phyloP scores from a whole-genome alignment of 352 stramenopile species.

The Phytophthora fragariae region DNA sequence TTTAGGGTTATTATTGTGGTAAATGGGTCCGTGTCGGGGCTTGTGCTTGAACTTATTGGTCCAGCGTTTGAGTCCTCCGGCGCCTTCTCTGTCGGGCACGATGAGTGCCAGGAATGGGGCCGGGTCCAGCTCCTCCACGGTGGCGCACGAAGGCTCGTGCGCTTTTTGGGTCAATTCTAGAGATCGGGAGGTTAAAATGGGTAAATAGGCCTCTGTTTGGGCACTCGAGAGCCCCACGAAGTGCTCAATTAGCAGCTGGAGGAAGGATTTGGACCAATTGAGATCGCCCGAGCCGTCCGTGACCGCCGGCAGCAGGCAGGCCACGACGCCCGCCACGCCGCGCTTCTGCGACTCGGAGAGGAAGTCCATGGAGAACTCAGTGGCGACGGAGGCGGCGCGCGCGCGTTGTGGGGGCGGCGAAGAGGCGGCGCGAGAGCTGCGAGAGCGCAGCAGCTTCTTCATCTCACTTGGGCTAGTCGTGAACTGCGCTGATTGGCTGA shows the following conservation, averaged over 20 bases:
- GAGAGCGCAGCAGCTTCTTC: slow-evolving; percentile 33
- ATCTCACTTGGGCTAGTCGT: slow-evolving; percentile 6
- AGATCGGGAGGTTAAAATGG: slow-evolving; percentile 64
- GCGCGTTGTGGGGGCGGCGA: too few relatives aligned
- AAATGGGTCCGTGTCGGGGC: slow-evolving; percentile 19
- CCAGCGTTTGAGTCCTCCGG: slow-evolving; percentile 41
- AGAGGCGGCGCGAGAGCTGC: too few relatives aligned
- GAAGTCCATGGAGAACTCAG: slow-evolving; percentile 38
- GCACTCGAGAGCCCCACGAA: slow-evolving; percentile 63
- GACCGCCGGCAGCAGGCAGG: slow-evolving; percentile 69
- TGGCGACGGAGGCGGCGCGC: slow-evolving; percentile 1
- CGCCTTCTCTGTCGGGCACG: slow-evolving; percentile 38
- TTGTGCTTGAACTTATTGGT: slow-evolving; percentile 42
- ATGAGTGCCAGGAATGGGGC: slow-evolving; percentile 71
- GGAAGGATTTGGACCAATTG: slow-evolving; percentile 71
- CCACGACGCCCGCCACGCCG: slow-evolving; percentile 69
- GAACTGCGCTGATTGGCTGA: too few relatives aligned
- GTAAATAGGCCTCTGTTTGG: slow-evolving; percentile 74
- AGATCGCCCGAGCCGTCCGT: slow-evolving; percentile 68
- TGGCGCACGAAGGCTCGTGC: slow-evolving; percentile 25
- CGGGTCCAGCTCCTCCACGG: slow-evolving; percentile 50
- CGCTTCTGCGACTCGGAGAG: slow-evolving; percentile 70
- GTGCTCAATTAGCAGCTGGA: slow-evolving; percentile 66
- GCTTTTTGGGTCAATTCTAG: slow-evolving; percentile 28
- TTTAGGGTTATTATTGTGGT: too few relatives aligned